Base-by-base conservation (phyloP, 306 rosid species). In the Benincasa hispida region DNA sequence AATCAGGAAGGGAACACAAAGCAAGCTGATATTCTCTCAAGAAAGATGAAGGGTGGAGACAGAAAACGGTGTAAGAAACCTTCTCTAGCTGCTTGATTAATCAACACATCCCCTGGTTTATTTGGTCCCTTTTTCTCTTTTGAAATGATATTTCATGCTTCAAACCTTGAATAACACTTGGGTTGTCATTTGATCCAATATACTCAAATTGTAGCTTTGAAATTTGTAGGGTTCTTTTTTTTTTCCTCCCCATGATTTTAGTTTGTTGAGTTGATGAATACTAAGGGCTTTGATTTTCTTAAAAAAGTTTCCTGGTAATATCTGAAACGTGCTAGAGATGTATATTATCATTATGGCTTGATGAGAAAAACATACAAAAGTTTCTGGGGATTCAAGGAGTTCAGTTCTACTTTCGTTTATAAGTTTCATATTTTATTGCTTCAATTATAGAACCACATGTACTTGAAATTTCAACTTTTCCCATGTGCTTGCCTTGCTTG, bases 1-100 rank as follows among this genome's bases (percentile, higher is more conserved):
- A 91, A 87, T 77, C 77, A 79, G 79, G 96, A 91, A 76, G 98
- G 98, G 56, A 90, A 93, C 88, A 90, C 98, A 75, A 93, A 91
- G 85, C 98, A 91, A 87, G 97, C 97, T 5, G 98, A 91, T 79
- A 53, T 91, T 72, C 89, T 93, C 72, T 90, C 92, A 27, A 87
- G 98, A 85, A 86, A 87, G 96, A 86, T 86, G 10, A 89, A 83
- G 79, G 89, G 78, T 76, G 86, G 80, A 53, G 81, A 83, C 76
- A 78, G 51, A 75, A 90, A 84, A 75, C 86, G 87, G 74, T 87
- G 84, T 82, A 87, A 82, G 74, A 84, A 84, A 83, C 82, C 82
- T 76, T 56, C 77, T 66, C 51, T 57, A 60, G 85, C 84, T 35
- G 54, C 82, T 67, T 91, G 79, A 87, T 75, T 59, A 80, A 45